Percentiles rank a stretch among this genome's conserved stretches.
phyloP scores from a whole-genome alignment of 768 basidiomycete genomes.

The Lactifluus rugatus region DNA sequence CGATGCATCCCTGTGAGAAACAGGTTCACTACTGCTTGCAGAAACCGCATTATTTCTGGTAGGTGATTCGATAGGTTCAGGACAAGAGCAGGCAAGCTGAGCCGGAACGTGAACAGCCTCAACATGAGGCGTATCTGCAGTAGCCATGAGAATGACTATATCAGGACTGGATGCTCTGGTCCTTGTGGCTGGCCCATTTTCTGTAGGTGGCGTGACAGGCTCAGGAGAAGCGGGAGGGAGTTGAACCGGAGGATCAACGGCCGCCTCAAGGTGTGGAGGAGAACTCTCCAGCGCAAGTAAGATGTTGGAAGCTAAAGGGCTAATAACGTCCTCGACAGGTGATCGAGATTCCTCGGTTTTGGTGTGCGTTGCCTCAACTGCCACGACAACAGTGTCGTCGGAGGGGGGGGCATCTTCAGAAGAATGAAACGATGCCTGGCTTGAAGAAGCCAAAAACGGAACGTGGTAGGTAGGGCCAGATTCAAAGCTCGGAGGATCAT shows the following conservation, averaged over 20 bases:
- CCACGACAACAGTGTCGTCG: background rate
- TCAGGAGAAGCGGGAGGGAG: background rate
- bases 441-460: background rate
- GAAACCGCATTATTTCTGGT: background rate
- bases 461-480: background rate
- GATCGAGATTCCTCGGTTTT: background rate
- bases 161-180: background rate
- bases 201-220: background rate
- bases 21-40: background rate
- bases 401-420: background rate
- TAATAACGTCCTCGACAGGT: background rate
- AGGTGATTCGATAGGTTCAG: background rate
- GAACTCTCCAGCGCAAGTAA: background rate
- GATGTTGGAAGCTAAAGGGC: background rate
- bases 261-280: background rate
- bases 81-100: background rate
- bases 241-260: background rate
- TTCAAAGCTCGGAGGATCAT: background rate
- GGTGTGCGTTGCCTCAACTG: background rate
- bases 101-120: background rate
- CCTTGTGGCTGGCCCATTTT: background rate
- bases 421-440: background rate
- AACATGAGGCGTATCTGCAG: background rate
- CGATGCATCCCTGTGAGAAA: background rate
- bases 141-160: background rate